These are phyloP conservation scores for Trametopsis cervina DNA, from an alignment of 768 basidiomycete genomes.

Conservation along the genomic window DNA sequence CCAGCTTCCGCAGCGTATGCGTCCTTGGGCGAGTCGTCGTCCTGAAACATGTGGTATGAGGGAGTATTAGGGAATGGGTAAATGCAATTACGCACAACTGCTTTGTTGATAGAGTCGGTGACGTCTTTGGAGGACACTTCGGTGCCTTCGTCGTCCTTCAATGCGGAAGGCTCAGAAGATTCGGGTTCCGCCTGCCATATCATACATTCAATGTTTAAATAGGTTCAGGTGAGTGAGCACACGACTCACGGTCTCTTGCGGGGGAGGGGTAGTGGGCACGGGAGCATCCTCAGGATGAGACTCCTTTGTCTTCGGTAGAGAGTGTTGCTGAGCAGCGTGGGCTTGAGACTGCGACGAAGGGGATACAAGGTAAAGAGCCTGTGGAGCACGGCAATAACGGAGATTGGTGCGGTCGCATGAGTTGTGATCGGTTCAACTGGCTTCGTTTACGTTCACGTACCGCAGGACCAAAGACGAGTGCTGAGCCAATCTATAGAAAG, in stretches of 20 bases:
- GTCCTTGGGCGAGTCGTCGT: constrained; percentile 26
- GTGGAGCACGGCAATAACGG: neutral
- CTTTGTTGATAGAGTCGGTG: constrained; percentile 26
- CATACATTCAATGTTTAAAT: neutral
- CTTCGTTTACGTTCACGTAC: constrained; percentile 7
- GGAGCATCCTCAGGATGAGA: constrained; percentile 5
- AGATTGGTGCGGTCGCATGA: neutral
- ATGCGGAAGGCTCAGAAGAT: constrained; percentile 4
- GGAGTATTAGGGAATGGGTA: neutral
- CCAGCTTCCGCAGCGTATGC: constrained; percentile 21
- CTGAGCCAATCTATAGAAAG: constrained; percentile 18
- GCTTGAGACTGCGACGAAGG: constrained; percentile 4
- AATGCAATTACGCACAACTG: neutral
- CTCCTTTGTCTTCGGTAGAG: neutral
- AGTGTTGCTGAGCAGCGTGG: constrained; percentile 2
- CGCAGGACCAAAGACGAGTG: constrained; percentile 18
- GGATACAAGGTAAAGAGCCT: constrained; percentile 9
- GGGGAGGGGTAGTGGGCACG: constrained; percentile 2
- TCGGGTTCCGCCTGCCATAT: neutral
- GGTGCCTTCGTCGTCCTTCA: constrained; percentile 36
- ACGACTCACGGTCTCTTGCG: neutral
- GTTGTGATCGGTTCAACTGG: neutral
- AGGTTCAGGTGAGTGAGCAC: neutral
- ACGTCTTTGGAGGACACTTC: constrained; percentile 30
- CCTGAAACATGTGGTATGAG: constrained; percentile 13